phyloP scores from a whole-genome alignment of 1,284 basidiomycete species.

The Tetrapyrgos nigripes region DNA sequence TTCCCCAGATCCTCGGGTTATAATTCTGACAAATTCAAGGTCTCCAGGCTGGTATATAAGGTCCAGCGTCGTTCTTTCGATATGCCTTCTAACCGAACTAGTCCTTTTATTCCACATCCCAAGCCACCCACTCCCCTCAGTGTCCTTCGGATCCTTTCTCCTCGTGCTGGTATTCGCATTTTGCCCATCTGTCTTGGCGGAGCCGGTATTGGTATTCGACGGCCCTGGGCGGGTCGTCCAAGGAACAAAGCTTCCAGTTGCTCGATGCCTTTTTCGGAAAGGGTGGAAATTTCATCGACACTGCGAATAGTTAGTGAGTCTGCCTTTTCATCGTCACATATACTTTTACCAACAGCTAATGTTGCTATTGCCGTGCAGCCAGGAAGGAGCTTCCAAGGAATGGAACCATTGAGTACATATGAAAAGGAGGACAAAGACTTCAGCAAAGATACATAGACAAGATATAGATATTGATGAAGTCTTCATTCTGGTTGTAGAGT shows the following conservation, averaged over 20 bases:
- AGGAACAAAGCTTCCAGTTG: conserved; percentile 5
- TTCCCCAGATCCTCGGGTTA: no score
- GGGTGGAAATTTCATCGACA: conserved; percentile 12
- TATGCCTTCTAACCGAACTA: no score
- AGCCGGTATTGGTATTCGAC: conserved; percentile 7
- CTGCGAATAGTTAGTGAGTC: conserved; percentile 13
- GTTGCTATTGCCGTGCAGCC: conserved; percentile 34
- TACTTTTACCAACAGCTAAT: background rate
- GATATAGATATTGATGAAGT: no score
- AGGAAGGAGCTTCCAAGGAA: conserved; percentile 54
- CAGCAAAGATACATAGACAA: no score
- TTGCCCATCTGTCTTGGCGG: conserved; percentile 11
- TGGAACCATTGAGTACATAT: no score
- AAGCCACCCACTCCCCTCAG: conserved; percentile 33
- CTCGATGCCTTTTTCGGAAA: conserved; percentile 7
- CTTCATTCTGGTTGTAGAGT: no score
- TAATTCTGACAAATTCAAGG: no score
- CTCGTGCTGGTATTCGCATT: conserved; percentile 5
- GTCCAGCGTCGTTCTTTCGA: no score
- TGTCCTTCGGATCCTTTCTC: conserved; percentile 40
- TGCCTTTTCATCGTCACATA: background rate
- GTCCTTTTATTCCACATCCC: background rate
- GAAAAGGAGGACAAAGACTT: no score
- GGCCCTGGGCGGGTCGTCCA: background rate
- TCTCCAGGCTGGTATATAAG: no score